A percentile compares a stretch with the other conserved stretches of the same genome.
These are phyloP conservation scores for Capsicum chinense DNA, from an alignment of 257 asterid genomes.

Conservation along the genomic window DNA sequence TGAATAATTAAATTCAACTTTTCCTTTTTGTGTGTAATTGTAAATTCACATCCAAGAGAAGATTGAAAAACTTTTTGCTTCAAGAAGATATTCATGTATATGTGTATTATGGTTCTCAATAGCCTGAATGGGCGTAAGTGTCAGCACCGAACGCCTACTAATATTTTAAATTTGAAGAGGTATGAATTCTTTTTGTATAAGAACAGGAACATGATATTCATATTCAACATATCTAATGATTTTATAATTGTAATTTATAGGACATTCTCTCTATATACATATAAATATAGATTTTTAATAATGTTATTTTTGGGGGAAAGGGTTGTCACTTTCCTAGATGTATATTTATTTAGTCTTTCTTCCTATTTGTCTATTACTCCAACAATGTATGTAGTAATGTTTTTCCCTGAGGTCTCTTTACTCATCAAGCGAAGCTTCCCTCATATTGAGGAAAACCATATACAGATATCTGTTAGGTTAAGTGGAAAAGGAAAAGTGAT, in stretches of 20 bases:
- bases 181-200: constrained; percentile 25
- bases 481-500: neutral
- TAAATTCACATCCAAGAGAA: constrained; percentile 63
- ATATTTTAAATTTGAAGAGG: neutral
- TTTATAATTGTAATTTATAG: neutral
- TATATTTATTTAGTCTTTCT: neutral
- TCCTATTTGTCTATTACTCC: neutral
- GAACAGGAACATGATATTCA: constrained; percentile 7
- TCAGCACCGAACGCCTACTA: constrained; percentile 21
- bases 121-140: constrained; percentile 99
- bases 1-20: constrained; percentile 27
- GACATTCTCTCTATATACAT: neutral
- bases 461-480: neutral
- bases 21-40: constrained; percentile 18
- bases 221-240: neutral
- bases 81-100: constrained; percentile 75
- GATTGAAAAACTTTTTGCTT: constrained; percentile 81
- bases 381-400: neutral
- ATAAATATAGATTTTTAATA: neutral
- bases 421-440: neutral
- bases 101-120: constrained; percentile 94
- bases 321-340: neutral
- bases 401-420: neutral
- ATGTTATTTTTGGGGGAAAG: neutral
- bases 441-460: neutral